Conservation (phyloP, 2,329 filamentous ascomycete species). For the Aspergillus alliaceus region DNA sequence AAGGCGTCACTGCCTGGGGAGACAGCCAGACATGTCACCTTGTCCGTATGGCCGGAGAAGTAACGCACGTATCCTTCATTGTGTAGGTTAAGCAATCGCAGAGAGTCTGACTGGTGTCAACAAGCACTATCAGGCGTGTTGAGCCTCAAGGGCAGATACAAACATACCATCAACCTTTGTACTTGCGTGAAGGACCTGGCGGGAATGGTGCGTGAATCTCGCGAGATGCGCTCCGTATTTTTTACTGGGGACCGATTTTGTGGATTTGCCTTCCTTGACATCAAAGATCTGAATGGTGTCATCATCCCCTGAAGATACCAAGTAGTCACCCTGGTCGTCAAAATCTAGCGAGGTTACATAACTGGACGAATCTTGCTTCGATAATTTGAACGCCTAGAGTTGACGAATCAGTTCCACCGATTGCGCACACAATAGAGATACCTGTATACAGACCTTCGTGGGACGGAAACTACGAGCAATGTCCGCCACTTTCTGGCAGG, state of each 20-base stretch:
- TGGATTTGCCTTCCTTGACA: slow-evolving; percentile 82
- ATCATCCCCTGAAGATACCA: slow-evolving; percentile 89
- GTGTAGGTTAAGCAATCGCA: slow-evolving; percentile 81
- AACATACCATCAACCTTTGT: slow-evolving; percentile 85
- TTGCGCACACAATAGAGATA: neutral
- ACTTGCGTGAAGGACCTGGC: slow-evolving; percentile 90
- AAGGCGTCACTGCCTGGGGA: slow-evolving; percentile 89
- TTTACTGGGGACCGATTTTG: slow-evolving; percentile 87
- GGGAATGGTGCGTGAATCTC: slow-evolving; percentile 87
- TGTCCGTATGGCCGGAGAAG: slow-evolving; percentile 83
- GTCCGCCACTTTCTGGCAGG: slow-evolving; percentile 70
- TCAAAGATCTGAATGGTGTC: slow-evolving; percentile 96
- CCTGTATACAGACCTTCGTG: slow-evolving; percentile 62
- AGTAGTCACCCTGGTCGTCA: slow-evolving; percentile 88
- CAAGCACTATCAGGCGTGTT: neutral
- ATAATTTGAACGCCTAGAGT: slow-evolving; percentile 31
- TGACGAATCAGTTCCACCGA: slow-evolving; percentile 8
- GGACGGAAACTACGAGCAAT: slow-evolving; percentile 76
- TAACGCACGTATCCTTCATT: slow-evolving; percentile 97
- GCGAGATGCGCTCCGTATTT: slow-evolving; percentile 96
- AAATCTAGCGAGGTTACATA: slow-evolving; percentile 90
- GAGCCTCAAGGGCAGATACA: neutral
- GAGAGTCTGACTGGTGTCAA: slow-evolving; percentile 55
- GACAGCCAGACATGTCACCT: slow-evolving; percentile 79
- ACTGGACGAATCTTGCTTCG: slow-evolving; percentile 47